Percentiles rank a stretch among this genome's conserved stretches.
phyloP scores from a whole-genome alignment of 495 filamentous ascomycete species.

The Daldinia decipiens region DNA sequence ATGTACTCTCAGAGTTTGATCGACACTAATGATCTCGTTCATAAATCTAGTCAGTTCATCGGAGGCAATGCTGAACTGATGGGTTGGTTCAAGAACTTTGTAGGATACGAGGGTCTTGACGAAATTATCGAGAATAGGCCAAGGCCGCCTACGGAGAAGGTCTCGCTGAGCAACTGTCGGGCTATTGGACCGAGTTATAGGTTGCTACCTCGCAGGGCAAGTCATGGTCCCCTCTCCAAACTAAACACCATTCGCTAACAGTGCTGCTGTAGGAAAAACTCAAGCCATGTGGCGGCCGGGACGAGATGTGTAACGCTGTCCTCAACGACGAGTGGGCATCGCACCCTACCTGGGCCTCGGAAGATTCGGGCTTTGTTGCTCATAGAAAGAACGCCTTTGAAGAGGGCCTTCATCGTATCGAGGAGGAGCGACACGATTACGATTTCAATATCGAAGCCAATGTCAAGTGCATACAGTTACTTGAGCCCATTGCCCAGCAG shows the following conservation, averaged over 20 bases:
- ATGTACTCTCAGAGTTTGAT: slow-evolving; percentile 92
- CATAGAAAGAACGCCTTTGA: slow-evolving; percentile 96
- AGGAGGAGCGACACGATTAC: slow-evolving; percentile 98
- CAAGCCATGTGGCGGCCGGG: slow-evolving; percentile 89
- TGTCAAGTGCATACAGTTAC: slow-evolving; percentile 88
- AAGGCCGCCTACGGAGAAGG: slow-evolving; percentile 73
- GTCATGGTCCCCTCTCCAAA: slow-evolving; percentile 29
- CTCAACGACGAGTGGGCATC: slow-evolving; percentile 99
- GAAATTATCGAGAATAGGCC: slow-evolving; percentile 82
- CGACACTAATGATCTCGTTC: slow-evolving; percentile 78
- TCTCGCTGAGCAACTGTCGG: slow-evolving; percentile 92
- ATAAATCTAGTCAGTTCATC: slow-evolving; percentile 85
- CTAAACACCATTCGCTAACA: slow-evolving; percentile 16
- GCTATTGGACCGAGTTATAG: slow-evolving; percentile 95
- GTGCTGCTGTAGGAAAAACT: slow-evolving; percentile 69
- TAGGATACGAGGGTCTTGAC: slow-evolving; percentile 76
- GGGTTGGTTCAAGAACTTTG: slow-evolving; percentile 82
- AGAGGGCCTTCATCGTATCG: slow-evolving; percentile 92
- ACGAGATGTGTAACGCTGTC: slow-evolving; percentile 89
- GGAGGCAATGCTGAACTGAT: slow-evolving; percentile 87
- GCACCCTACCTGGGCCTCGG: slow-evolving; percentile 98
- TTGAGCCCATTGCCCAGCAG: slow-evolving; percentile 92
- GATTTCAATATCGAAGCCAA: slow-evolving; percentile 98
- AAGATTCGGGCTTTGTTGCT: slow-evolving; percentile 97
- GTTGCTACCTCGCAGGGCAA: slow-evolving; percentile 81